Evolutionary conservation across 2,329 filamentous ascomycete genomes (phyloP), one percentile per base, ranked within the genome.

Genomic region (Lasiodiplodia sp.): DNA sequence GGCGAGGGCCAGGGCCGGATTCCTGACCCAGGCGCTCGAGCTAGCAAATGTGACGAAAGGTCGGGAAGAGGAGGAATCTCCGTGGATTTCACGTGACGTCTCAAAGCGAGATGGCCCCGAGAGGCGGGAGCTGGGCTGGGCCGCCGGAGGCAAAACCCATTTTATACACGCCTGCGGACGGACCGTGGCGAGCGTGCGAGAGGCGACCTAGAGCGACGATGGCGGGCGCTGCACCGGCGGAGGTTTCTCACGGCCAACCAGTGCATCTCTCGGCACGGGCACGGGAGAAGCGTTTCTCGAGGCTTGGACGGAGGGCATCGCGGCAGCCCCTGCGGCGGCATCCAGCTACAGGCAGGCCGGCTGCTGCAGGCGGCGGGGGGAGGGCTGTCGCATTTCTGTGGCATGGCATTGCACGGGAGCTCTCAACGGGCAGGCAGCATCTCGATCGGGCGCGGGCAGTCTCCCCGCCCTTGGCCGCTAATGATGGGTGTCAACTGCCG

Each of bases 21-120:
- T 40, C n/a, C 7, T 31, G 21, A n/a, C 18, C 63, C 49, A 53
- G 49, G 18, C 63, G 52, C 49, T 56, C 31, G 63, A 66, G 64
- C 64, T 47, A 18, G 64, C 49, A 47, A 56, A 47, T 37, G 64
- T 68, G 66, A 68, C 66, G 56, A 52, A 68, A 47, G 57, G 37
- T 44, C 66, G 66, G 66, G 66, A 63, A 40, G 57, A 63, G 66
- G 66, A 68, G 51, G 56, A 56, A 62, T 49, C 47, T 68, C 66
- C 66, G 66, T 10, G 28, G 60, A 38, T 18, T 38, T 52, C 60
- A 64, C 60, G 60, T 64, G 60, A 64, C 21, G 25, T 34, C 38
- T 44, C 44, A 64, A 38, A 52, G 60, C 60, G 47, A 52, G 60
- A 52, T 23, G n/a, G 44, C 31, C 60, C 44, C 25, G 40, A 23